Evolutionary conservation across 768 basidiomycete species (phyloP).

Genomic region (Trametes villosa): DNA sequence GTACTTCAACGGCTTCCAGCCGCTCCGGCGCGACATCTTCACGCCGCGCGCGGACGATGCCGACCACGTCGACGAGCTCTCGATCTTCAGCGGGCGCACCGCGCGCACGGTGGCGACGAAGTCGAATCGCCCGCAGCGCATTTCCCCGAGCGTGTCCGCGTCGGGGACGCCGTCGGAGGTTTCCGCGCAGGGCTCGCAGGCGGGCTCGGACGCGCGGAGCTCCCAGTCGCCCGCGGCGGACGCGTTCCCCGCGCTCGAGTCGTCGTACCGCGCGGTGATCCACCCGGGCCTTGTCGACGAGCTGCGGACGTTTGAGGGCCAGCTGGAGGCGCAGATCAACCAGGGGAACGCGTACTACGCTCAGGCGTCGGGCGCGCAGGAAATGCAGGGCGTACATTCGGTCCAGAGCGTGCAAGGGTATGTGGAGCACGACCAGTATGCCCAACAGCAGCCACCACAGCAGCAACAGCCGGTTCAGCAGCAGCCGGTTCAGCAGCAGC

Average conservation of each 20-base stretch:
- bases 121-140: constrained; percentile 27
- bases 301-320: constrained; percentile 34
- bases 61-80: constrained; percentile 67
- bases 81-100: constrained; percentile 78
- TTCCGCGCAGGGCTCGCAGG: constrained; percentile 5
- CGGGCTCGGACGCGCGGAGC: constrained; percentile 7
- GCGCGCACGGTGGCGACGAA: constrained; percentile 60
- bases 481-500: too few relatives aligned
- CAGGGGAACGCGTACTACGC: constrained; percentile 24
- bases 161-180: constrained; percentile 14
- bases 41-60: constrained; percentile 45
- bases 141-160: constrained; percentile 18
- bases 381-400: not conserved
- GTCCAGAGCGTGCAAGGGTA: not conserved
- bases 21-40: constrained; percentile 62
- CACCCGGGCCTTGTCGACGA: constrained; percentile 40
- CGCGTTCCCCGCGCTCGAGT: constrained; percentile 24
- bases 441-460: not conserved
- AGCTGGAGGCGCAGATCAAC: constrained; percentile 35
- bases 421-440: not conserved
- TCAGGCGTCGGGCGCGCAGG: not conserved
- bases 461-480: not conserved
- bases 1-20: constrained; percentile 49
- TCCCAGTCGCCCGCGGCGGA: constrained; percentile 21
- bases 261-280: constrained; percentile 29